A percentile compares a stretch with the other conserved stretches of the same genome.
phyloP scores from a whole-genome alignment of 2,329 filamentous ascomycete species.

The Alternaria metachromatica region DNA sequence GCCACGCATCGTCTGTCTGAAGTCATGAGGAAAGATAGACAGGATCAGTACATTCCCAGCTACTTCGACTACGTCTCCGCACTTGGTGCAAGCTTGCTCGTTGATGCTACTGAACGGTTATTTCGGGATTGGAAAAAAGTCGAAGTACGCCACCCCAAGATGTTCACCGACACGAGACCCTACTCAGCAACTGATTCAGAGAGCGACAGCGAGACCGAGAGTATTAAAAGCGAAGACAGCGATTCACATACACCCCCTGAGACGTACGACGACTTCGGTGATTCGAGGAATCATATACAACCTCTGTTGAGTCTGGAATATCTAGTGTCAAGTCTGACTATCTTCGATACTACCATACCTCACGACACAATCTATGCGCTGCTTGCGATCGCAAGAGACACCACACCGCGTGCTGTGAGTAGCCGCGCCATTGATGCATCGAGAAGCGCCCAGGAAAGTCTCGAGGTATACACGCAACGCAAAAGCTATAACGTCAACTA shows the following conservation, averaged over 20 bases:
- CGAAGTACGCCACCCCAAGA: too few species aligned
- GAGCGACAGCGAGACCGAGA: too few species aligned
- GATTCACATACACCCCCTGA: too few species aligned
- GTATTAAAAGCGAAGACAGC: too few species aligned
- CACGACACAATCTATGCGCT: not conserved
- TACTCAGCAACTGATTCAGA: too few species aligned
- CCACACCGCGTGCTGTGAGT: not conserved
- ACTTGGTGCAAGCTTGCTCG: not conserved
- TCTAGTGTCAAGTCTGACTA: not conserved
- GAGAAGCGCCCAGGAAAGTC: not conserved
- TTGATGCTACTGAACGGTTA: not conserved
- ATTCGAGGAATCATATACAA: not conserved
- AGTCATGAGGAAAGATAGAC: not conserved
- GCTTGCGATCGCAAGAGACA: not conserved
- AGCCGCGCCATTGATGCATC: too few species aligned
- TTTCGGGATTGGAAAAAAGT: not conserved
- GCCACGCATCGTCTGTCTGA: not conserved
- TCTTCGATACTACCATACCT: not conserved
- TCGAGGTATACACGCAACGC: not conserved
- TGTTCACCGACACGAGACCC: too few species aligned
- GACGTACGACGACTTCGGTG: too few species aligned
- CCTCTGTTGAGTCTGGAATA: not conserved
- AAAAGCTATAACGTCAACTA: not conserved
- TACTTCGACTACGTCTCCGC: not conserved
- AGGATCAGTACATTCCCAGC: not conserved